Conservation (phyloP, 2,329 filamentous ascomycete genomes). For the Stylonectria norvegica region DNA sequence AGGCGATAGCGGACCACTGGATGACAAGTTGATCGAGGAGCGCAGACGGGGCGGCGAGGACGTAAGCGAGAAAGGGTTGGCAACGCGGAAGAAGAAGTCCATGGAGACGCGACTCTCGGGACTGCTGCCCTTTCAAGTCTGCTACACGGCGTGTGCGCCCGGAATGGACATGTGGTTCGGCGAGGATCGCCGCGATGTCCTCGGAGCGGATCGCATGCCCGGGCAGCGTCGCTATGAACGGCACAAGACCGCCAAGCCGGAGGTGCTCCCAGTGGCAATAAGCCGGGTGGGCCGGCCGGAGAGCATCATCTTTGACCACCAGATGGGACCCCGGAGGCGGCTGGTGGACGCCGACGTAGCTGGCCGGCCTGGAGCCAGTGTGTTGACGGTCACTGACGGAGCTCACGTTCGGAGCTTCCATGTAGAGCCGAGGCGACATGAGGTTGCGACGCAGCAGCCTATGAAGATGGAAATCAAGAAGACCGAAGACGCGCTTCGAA, state of each 20-base stretch:
- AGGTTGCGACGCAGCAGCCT: too few relatives aligned
- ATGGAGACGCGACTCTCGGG: slow-evolving; percentile 21
- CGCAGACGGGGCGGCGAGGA: slow-evolving; percentile 11
- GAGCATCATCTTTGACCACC: slow-evolving; percentile 16
- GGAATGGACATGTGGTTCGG: slow-evolving; percentile 23
- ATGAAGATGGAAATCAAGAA: too few relatives aligned
- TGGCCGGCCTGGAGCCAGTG: slow-evolving; percentile 12
- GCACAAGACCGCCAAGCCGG: slow-evolving; percentile 10
- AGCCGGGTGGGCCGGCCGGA: slow-evolving; percentile 12
- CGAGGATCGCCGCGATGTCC: slow-evolving; percentile 24
- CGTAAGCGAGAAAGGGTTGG: slow-evolving; percentile 17
- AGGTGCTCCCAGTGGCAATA: slow-evolving; percentile 3
- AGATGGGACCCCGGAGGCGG: slow-evolving; percentile 1
- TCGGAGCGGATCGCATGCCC: slow-evolving; percentile 28
- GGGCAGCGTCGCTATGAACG: slow-evolving; percentile 22
- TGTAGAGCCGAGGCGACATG: slow-evolving; percentile 17
- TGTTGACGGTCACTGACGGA: slow-evolving; percentile 12
- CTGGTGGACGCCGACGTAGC: slow-evolving; percentile 17
- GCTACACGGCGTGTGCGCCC: slow-evolving; percentile 20
- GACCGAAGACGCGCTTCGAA: too few relatives aligned
- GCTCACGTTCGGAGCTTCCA: slow-evolving; percentile 2
- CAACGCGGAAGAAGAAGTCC: slow-evolving; percentile 8
- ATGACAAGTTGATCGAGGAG: slow-evolving; percentile 1
- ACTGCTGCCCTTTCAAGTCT: slow-evolving; percentile 26
- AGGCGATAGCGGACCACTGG: slow-evolving; percentile 11